phyloP scores from a whole-genome alignment of 305 asterid genomes.

The Fraxinus nigra region DNA sequence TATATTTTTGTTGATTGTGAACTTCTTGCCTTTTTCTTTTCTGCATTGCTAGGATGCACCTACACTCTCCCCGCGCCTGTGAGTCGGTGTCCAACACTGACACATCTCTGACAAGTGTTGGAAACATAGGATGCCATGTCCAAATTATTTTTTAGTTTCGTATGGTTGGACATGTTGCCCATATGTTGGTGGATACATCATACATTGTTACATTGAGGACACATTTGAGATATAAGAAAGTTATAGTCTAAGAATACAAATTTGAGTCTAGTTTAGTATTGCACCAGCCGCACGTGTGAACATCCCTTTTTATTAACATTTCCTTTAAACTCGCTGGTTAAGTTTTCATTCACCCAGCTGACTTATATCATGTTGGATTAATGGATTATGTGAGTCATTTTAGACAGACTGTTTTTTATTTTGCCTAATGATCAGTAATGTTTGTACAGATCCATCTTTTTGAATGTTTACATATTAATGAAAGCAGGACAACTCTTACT shows the following conservation, averaged over 20 bases:
- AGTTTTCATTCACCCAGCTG: background rate
- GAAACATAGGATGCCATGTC: background rate
- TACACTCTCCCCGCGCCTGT: background rate
- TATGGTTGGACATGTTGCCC: background rate
- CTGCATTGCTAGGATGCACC: background rate
- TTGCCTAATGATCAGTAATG: background rate
- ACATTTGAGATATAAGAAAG: background rate
- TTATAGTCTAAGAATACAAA: background rate
- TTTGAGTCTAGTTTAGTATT: background rate
- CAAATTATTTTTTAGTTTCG: background rate
- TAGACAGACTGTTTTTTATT: background rate
- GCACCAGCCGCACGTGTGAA: background rate
- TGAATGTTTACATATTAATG: background rate
- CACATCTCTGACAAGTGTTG: background rate
- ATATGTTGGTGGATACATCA: background rate
- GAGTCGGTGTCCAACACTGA: background rate
- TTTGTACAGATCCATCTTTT: background rate
- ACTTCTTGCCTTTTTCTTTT: background rate
- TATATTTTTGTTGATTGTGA: background rate
- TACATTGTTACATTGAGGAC: background rate
- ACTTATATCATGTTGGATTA: background rate
- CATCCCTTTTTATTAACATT: background rate
- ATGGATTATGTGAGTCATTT: background rate
- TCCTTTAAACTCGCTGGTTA: background rate
- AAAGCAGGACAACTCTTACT: background rate